phyloP scores from a whole-genome alignment of 352 stramenopile species.

The Globisporangium acanthophoron region DNA sequence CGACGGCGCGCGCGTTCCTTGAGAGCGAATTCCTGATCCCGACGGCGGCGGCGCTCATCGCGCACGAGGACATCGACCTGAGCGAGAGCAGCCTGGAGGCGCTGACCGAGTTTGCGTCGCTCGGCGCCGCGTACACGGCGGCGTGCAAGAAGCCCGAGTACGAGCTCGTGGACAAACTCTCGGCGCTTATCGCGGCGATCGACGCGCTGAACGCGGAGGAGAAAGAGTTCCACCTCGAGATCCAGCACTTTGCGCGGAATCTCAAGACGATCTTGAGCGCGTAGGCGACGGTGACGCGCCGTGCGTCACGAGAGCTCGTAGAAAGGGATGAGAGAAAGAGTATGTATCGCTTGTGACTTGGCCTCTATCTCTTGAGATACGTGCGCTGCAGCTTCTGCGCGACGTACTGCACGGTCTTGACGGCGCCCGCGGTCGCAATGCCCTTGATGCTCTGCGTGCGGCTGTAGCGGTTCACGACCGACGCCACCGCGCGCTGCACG shows the following conservation, averaged over 20 bases:
- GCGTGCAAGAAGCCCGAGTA: constrained; percentile 49
- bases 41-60: constrained; percentile 41
- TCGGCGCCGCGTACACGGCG: constrained; percentile 52
- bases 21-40: constrained; percentile 41
- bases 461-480: constrained; percentile 82
- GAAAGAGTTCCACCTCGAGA: constrained; percentile 66
- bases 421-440: constrained; percentile 73
- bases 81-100: constrained; percentile 71
- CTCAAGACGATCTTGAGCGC: constrained; percentile 34
- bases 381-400: constrained; percentile 84
- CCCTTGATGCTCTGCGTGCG: constrained; percentile 87
- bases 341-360: constrained; percentile 2
- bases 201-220: constrained; percentile 60
- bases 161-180: constrained; percentile 35
- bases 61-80: constrained; percentile 69
- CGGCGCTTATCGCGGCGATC: constrained; percentile 54
- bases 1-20: constrained; percentile 46
- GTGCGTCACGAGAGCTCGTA: no score
- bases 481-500: constrained; percentile 49
- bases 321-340: no score
- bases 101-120: constrained; percentile 59
- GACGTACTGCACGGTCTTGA: constrained; percentile 80
- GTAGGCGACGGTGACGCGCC: neutral
- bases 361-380: constrained; percentile 40
- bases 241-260: constrained; percentile 44